Percentiles rank a stretch among this genome's conserved stretches.
phyloP scores from a whole-genome alignment of 2,329 filamentous ascomycete species.

The Aspergillus hortae region DNA sequence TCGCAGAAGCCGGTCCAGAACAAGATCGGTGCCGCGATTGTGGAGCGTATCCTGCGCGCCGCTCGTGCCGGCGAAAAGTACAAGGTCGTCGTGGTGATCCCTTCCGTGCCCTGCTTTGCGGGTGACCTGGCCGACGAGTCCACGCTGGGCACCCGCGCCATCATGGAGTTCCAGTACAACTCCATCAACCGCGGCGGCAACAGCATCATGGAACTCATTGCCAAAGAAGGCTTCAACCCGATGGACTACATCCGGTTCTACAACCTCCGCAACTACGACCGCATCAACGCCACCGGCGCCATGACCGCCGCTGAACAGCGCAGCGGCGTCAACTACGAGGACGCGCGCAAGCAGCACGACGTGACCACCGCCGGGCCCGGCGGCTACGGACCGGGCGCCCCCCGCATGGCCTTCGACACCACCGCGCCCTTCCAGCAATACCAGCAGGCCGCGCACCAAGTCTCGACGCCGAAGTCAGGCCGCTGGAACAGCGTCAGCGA shows the following conservation, averaged over 20 bases:
- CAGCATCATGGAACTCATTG: conserved; percentile 81
- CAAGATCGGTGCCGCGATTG: conserved; percentile 84
- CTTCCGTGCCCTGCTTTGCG: conserved; percentile 88
- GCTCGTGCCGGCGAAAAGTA: conserved; percentile 82
- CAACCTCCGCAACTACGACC: conserved; percentile 90
- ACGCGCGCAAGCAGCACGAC: conserved; percentile 43
- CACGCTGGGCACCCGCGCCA: conserved; percentile 81
- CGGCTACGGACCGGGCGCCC: conserved; percentile 35
- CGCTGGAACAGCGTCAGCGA: conserved; percentile 73
- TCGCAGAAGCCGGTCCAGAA: conserved; percentile 84
- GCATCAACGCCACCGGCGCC: conserved; percentile 59
- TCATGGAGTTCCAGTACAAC: conserved; percentile 99
- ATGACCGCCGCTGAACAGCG: conserved; percentile 37
- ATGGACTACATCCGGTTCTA: conserved; percentile 85
- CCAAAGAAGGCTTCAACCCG: conserved; percentile 72
- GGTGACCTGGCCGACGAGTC: conserved; percentile 83
- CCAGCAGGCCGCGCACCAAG: conserved; percentile 62
- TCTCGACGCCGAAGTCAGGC: conserved; percentile 44
- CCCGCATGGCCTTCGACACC: conserved; percentile 36
- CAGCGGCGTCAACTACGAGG: conserved; percentile 44
- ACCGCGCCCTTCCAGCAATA: conserved; percentile 61
- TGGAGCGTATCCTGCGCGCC: conserved; percentile 80
- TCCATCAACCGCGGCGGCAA: conserved; percentile 89
- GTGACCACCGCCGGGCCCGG: conserved; percentile 45
- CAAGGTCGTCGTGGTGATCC: conserved; percentile 83